Base-by-base conservation (phyloP, 257 asterid genomes). In the Nemophila menziesii region DNA sequence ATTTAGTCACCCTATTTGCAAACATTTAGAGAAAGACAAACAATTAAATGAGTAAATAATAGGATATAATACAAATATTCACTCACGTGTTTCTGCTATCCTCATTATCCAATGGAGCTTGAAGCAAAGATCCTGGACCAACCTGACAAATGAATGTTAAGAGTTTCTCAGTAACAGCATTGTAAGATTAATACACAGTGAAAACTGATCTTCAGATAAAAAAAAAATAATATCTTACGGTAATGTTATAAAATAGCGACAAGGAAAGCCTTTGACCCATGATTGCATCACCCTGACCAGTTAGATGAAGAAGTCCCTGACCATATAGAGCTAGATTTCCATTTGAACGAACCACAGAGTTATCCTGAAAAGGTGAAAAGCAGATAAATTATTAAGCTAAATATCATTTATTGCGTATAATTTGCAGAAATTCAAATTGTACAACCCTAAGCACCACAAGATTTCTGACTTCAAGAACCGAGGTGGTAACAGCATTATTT, bases 391-490 rank as follows among this genome's bases (percentile, higher is more conserved):
- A 12, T 16, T 20, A 38, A 42, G 15, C 21, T 33, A 48, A 54
- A 52, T 12, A 57, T 22, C 38, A 14, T 49, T 18, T 27, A 19
- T 15, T 44, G 16, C 54, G 17, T 11, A 19, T 20, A 16, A 16
- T 19, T 21, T 43, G 58, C 39, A 48, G 46, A 47, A 18, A 49
- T 53, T 26, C 33, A 38, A 33, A 52, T 45, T 23, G n/a, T n/a
- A 37, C 64, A 55, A 87, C 97, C 97, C 68, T 87, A 52, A 87
- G 85, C 69, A 87, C 97, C 64, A 62, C 87, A 55, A 87, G 97
- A 73, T 87, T 87, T 69, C 97, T 74, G 74, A 87, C 92, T 72
- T 87, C 97, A 49, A 87, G 86, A 69, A 87, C 66, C 33, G 97
- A 87, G 19, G 82, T 71, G 44, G 93, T 76, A 57, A 87, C 83